Conservation (phyloP, 345 rosid species). For the Syzygium oleosum region DNA sequence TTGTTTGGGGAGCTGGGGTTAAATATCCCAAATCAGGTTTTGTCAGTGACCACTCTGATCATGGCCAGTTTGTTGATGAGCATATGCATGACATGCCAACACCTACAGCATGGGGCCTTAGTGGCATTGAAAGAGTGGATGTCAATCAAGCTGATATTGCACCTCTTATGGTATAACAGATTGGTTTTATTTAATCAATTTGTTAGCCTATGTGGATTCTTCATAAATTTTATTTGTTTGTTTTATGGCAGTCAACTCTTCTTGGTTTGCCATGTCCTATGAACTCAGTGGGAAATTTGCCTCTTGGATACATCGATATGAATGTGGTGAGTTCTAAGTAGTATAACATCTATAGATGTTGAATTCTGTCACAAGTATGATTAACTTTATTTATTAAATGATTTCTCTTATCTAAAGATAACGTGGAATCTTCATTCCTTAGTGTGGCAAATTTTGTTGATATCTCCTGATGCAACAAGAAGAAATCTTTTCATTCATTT, state of each 20-base stretch:
- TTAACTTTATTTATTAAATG: not conserved
- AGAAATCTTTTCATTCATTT: not conserved
- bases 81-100: conserved; percentile 83
- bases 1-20: conserved; percentile 96
- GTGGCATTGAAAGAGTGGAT: conserved; percentile 78
- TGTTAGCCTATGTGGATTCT: not conserved
- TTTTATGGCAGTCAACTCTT: conserved; percentile 65
- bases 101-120: conserved; percentile 76
- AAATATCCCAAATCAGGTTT: conserved; percentile 53
- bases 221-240: not conserved
- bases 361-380: not conserved
- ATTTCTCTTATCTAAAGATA: not conserved
- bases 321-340: conserved; percentile 45
- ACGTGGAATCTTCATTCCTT: not conserved
- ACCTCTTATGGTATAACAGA: conserved; percentile 64
- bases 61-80: conserved; percentile 67
- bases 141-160: conserved; percentile 99
- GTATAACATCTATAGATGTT: not conserved
- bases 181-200: not conserved
- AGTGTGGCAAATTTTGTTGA: not conserved
- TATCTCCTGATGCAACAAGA: not conserved
- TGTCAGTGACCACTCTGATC: conserved; percentile 34
- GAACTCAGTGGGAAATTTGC: conserved; percentile 90
- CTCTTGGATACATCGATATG: conserved; percentile 72
- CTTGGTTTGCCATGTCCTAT: conserved; percentile 89